phyloP scores from a whole-genome alignment of 1,284 basidiomycete species.

The Porogramme epimiltina region DNA sequence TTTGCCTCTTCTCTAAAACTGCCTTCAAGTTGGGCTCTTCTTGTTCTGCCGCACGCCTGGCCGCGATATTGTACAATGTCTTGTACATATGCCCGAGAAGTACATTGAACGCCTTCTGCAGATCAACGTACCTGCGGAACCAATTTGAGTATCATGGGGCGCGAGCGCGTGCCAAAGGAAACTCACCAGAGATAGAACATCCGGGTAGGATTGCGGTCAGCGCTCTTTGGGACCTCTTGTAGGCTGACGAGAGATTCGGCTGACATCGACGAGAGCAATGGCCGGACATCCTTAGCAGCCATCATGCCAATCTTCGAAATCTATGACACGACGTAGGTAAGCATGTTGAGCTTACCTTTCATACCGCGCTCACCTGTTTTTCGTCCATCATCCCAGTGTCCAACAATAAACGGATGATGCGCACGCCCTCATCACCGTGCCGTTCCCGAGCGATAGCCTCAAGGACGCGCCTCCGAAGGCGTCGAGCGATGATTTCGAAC shows the following conservation, averaged over 20 bases:
- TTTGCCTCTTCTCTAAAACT: constrained; percentile 77
- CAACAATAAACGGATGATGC: constrained; percentile 82
- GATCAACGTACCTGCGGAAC: constrained; percentile 74
- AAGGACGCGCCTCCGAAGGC: constrained; percentile 74
- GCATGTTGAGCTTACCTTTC: background rate
- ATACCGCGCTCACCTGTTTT: constrained; percentile 70
- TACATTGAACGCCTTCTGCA: constrained; percentile 77
- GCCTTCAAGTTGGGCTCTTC: constrained; percentile 65
- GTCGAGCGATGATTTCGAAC: constrained; percentile 75
- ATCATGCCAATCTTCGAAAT: constrained; percentile 94
- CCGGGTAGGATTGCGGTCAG: constrained; percentile 82
- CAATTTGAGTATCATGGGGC: background rate
- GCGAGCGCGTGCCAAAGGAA: no score
- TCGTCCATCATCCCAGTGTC: constrained; percentile 96
- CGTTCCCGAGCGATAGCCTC: constrained; percentile 83
- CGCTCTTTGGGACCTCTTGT: constrained; percentile 88
- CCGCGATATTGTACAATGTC: constrained; percentile 81
- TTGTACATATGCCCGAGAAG: constrained; percentile 83
- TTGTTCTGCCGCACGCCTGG: constrained; percentile 71
- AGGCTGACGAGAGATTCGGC: constrained; percentile 82
- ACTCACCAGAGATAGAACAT: constrained; percentile 88
- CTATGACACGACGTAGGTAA: constrained; percentile 41
- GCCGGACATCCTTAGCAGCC: constrained; percentile 84
- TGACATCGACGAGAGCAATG: constrained; percentile 78
- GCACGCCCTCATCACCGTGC: constrained; percentile 84